Base-by-base conservation (phyloP, 371 early-diverging fungal genomes). In the Saksenaea oblongispora region DNA sequence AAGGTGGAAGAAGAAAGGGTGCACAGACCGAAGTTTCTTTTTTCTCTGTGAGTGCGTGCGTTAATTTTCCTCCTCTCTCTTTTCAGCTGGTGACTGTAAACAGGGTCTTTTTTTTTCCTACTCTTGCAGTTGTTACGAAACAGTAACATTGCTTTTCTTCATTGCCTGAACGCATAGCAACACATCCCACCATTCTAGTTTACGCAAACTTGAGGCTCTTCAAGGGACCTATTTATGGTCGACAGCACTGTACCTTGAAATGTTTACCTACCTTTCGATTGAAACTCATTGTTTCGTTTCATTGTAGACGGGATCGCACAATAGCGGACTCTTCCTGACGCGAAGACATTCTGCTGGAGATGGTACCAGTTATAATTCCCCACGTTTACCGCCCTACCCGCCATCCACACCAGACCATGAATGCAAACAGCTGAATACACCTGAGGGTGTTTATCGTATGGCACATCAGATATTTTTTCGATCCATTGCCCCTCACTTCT, bases 381-480 rank as follows among this genome's bases (percentile, higher is more conserved):
- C 67, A n/a, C 39, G 69, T 14, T 58, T 74, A 39, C 76, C 76
- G 34, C 63, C 71, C 3, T 73, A 71, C 41, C 81, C 81, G 55
- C 65, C 76, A 5, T 71, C 76, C 7, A 72, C 68, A 24, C 76
- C 79, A 0, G 71, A 71, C 31, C 75, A 75, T 58, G 63, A 65
- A 3, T 79, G 82, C 27, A 59, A 56, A 36, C 62, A 69, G 15
- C 86, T 87, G 63, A 63, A 70, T 27, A 68, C 88, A 10, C 85
- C 85, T 34, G 88, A 87, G 57, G 88, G 88, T 7, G 65, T 57
- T 11, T 86, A 87, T 60, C 68, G 68, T 13, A 67, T 86, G 13
- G 64, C 61, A 1, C 79, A 87, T 63, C 81, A 83, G 18, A 82
- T 86, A 22, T 74, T 78, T 54, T 72, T 86, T 26, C 78, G 76